phyloP scores from a whole-genome alignment of 176 grass and related monocot genomes.

The Dactylis glomerata region DNA sequence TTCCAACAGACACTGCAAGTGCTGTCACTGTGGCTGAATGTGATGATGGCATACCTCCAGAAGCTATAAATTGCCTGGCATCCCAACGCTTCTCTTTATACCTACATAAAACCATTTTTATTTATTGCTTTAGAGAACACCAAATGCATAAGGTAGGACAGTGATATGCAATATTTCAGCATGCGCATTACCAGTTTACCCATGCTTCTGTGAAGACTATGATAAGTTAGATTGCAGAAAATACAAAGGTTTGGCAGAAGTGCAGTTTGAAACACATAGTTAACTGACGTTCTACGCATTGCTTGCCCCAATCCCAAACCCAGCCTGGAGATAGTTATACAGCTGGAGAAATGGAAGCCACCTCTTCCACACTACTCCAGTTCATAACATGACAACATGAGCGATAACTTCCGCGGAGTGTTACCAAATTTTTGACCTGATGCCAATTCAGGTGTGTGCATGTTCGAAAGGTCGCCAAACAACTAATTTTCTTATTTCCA shows the following conservation, averaged over 20 bases:
- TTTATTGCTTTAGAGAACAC: background rate
- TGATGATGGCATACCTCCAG: slow-evolving; percentile 97
- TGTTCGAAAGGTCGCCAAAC: background rate
- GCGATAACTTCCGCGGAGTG: background rate
- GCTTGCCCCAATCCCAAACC: background rate
- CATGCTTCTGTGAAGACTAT: background rate
- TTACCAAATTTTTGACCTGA: background rate
- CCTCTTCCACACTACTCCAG: background rate
- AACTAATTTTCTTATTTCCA: slow-evolving; percentile 5
- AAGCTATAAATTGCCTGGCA: slow-evolving; percentile 78
- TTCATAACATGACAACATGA: background rate
- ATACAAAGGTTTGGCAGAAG: background rate
- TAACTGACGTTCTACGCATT: background rate
- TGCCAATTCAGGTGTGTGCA: background rate
- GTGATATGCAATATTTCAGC: background rate
- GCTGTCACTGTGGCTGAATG: slow-evolving; percentile 93
- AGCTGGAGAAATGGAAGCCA: background rate
- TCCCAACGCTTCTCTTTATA: slow-evolving; percentile 92
- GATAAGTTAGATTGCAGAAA: background rate
- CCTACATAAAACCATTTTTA: slow-evolving; percentile 37
- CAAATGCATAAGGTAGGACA: background rate
- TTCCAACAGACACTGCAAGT: slow-evolving; percentile 74
- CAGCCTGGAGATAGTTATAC: background rate
- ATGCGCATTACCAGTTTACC: background rate
- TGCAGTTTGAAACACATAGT: background rate